Conservation (phyloP, 495 filamentous ascomycete genomes). For the Staphylotrichum tortipilum region DNA sequence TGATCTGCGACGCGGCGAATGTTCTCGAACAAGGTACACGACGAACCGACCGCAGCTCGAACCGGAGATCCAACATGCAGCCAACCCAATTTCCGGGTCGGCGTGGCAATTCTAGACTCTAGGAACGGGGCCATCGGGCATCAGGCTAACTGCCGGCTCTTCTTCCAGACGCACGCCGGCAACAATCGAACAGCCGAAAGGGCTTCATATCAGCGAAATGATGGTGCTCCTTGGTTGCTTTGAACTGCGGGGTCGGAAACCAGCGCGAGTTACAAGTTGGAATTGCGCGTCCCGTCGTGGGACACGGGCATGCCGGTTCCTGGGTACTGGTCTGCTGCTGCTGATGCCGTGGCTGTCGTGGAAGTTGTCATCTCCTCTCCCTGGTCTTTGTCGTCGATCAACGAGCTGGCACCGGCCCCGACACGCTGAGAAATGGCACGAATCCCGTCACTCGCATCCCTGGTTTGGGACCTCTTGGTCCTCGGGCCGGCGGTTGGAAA, state of each 20-base stretch:
- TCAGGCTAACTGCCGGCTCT: conserved; percentile 1
- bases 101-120: background rate
- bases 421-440: background rate
- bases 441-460: background rate
- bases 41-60: background rate
- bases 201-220: background rate
- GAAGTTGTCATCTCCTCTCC: no score
- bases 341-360: no score
- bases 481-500: background rate
- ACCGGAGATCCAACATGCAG: background rate
- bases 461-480: background rate
- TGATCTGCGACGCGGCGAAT: background rate
- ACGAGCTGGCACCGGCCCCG: no score
- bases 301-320: no score
- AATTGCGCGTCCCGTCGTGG: background rate
- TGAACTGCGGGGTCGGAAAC: background rate
- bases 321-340: no score
- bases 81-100: background rate
- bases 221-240: background rate
- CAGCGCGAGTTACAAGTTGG: background rate
- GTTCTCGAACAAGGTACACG: background rate
- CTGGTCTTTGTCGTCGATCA: no score
- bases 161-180: background rate
- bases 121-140: background rate
- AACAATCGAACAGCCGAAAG: background rate